These are phyloP conservation scores for Cercospora zeina DNA, from an alignment of 2,329 filamentous ascomycete genomes.

Conservation along the genomic window DNA sequence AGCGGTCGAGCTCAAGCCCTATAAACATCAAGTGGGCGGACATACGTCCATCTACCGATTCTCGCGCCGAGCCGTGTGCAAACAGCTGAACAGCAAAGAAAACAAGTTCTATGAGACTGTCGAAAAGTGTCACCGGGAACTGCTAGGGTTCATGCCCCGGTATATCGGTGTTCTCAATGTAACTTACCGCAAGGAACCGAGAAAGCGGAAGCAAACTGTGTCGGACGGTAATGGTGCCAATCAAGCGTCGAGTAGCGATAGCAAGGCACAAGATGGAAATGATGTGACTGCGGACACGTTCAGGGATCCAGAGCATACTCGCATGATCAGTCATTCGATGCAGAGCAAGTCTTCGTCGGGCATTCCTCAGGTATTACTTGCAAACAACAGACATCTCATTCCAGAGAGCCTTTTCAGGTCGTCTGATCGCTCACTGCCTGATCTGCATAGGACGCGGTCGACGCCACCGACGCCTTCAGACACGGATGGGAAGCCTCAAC, in stretches of 20 bases:
- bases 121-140: slow-evolving; percentile 83
- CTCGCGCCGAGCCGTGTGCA: slow-evolving; percentile 91
- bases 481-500: slow-evolving; percentile 22
- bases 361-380: slow-evolving; percentile 86
- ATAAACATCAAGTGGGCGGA: slow-evolving; percentile 94
- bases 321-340: slow-evolving; percentile 73
- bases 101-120: slow-evolving; percentile 99
- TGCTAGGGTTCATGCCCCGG: slow-evolving; percentile 87
- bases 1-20: slow-evolving; percentile 93
- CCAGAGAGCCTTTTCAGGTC: slow-evolving; percentile 74
- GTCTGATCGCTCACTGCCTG: slow-evolving; percentile 47
- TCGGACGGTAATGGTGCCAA: slow-evolving; percentile 39
- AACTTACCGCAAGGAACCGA: slow-evolving; percentile 81
- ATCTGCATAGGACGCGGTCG: slow-evolving; percentile 34
- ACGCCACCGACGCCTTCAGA: slow-evolving; percentile 29
- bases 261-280: slow-evolving; percentile 12
- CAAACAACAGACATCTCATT: slow-evolving; percentile 91
- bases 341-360: slow-evolving; percentile 55
- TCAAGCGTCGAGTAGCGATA: slow-evolving; percentile 21
- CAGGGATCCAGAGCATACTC: slow-evolving; percentile 35
- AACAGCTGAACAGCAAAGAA: slow-evolving; percentile 95
- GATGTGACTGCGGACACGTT: slow-evolving; percentile 34
- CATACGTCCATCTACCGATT: slow-evolving; percentile 97
- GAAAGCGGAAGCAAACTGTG: slow-evolving; percentile 47
- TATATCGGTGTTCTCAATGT: slow-evolving; percentile 98